These are phyloP conservation scores for Triticum urartu DNA, from an alignment of 176 grass and related monocot genomes.

Conservation along the genomic window DNA sequence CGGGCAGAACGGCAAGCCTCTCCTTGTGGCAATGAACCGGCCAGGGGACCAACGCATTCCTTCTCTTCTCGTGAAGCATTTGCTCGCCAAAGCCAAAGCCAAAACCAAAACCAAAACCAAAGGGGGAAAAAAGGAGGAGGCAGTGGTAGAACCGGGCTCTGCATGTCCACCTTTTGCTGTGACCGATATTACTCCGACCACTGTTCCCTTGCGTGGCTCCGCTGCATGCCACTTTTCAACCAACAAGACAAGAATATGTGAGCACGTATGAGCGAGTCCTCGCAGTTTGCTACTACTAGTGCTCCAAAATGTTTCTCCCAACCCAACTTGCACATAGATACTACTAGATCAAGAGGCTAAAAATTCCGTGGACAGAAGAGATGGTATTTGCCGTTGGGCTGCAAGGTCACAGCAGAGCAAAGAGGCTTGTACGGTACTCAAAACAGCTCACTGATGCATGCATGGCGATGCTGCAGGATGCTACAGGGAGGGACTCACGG, in stretches of 20 bases:
- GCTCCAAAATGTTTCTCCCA: too few species aligned
- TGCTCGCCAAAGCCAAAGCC: slow-evolving; percentile 18
- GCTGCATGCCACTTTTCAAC: background rate
- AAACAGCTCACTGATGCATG: slow-evolving; percentile 16
- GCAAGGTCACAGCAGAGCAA: background rate
- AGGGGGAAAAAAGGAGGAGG: background rate
- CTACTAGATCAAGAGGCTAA: background rate
- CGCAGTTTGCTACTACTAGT: too few species aligned
- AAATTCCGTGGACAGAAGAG: background rate
- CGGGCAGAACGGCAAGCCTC: background rate
- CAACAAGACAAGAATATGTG: slow-evolving; percentile 31
- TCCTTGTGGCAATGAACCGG: background rate
- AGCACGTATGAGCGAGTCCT: too few species aligned
- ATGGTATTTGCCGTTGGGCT: background rate
- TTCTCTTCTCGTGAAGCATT: slow-evolving; percentile 31
- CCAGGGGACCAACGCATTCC: slow-evolving; percentile 19
- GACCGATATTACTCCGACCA: slow-evolving; percentile 29
- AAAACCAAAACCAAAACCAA: background rate
- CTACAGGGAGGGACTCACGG: slow-evolving; percentile 2
- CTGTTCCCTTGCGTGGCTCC: background rate
- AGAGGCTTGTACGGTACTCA: background rate
- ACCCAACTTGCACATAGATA: too few species aligned
- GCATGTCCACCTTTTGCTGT: slow-evolving; percentile 7
- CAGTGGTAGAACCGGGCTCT: background rate
- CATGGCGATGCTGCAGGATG: background rate